Evolutionary conservation across 768 basidiomycete species (phyloP).

Genomic region (Tylopilus sp.): DNA sequence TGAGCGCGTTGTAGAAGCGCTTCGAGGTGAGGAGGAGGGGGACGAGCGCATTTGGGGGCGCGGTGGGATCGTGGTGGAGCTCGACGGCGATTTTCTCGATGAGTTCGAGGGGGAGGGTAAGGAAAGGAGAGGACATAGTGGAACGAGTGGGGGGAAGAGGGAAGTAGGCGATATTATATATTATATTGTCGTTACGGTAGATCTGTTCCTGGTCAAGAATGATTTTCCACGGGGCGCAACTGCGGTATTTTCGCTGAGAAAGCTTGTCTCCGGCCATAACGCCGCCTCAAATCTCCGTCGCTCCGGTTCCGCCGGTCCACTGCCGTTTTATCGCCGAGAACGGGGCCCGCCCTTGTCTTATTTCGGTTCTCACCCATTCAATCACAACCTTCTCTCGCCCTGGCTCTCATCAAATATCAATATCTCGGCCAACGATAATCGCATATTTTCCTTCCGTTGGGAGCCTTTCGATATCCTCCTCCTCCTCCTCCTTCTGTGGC

Average conservation of each 20-base stretch:
- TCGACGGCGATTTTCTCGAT: constrained; percentile 52
- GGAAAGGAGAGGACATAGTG: constrained; percentile 24
- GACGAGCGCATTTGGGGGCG: constrained; percentile 38
- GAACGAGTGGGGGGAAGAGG: background rate
- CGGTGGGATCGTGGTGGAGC: constrained; percentile 21
- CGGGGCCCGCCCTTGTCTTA: no score
- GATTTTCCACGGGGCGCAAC: background rate
- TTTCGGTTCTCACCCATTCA: background rate
- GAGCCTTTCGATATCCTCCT: background rate
- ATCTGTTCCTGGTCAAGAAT: background rate
- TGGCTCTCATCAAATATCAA: background rate
- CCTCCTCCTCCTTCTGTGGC: background rate
- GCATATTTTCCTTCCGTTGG: background rate
- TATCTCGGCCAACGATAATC: background rate
- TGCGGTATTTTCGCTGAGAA: background rate
- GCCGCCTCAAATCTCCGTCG: background rate
- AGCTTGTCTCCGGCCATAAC: background rate
- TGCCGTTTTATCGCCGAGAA: no score
- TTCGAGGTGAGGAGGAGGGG: constrained; percentile 47
- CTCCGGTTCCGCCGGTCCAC: no score
- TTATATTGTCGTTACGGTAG: background rate
- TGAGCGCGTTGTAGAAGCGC: constrained; percentile 37
- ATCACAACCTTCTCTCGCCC: no score
- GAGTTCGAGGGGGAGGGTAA: constrained; percentile 40
- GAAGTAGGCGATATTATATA: no score